A percentile compares a stretch with the other conserved stretches of the same genome.
These are phyloP conservation scores for Cochlearia excelsa DNA, from an alignment of 345 rosid species.

Conservation along the genomic window DNA sequence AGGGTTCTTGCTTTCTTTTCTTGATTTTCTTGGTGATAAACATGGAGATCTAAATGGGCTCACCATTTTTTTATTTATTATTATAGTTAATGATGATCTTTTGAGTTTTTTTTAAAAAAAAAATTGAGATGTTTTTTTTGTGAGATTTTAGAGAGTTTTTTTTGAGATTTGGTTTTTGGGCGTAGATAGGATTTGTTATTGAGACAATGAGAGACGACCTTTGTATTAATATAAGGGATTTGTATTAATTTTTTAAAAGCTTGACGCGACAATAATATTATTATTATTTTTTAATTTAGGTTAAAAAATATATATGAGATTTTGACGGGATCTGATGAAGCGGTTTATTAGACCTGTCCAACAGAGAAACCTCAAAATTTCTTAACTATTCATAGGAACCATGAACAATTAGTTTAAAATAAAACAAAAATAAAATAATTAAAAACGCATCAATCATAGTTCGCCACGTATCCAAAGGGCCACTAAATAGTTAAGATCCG, in stretches of 20 bases:
- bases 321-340: conserved; percentile 28
- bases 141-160: conserved; percentile 6
- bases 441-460: too few species aligned
- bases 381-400: too few species aligned
- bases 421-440: too few species aligned
- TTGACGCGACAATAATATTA: conserved; percentile 30
- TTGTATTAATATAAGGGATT: conserved; percentile 25
- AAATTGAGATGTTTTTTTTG: not conserved
- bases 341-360: too few species aligned
- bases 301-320: not conserved
- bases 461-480: too few species aligned
- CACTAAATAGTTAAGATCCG: too few species aligned
- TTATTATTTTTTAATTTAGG: not conserved
- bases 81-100: conserved; percentile 4
- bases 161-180: not conserved
- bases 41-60: conserved; percentile 27
- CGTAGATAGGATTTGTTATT: conserved; percentile 5
- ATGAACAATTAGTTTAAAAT: too few species aligned
- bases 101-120: conserved; percentile 8
- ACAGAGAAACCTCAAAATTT: too few species aligned
- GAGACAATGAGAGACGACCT: conserved; percentile 34
- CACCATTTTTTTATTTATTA: conserved; percentile 18
- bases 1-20: conserved; percentile 54
- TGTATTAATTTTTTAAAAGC: not conserved
- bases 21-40: conserved; percentile 43